Evolutionary conservation across 345 rosid genomes (phyloP).

Genomic region (Litchi chinensis): DNA sequence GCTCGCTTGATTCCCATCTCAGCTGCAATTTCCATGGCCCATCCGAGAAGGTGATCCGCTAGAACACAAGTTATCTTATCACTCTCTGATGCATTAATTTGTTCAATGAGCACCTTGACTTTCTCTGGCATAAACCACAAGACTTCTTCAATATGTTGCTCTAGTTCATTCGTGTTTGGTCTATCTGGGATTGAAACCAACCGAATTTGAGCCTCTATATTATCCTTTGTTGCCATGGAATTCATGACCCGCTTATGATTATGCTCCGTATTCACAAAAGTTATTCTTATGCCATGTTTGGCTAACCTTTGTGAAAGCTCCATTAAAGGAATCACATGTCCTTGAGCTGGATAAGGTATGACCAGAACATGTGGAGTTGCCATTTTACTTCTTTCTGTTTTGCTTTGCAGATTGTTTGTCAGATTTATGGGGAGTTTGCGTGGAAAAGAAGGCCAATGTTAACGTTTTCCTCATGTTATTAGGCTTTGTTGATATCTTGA

Average conservation of each 20-base stretch:
- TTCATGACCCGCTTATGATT: slow-evolving; percentile 9
- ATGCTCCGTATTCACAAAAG: slow-evolving; percentile 16
- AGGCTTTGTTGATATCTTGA: too few species aligned
- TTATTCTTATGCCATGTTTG: slow-evolving; percentile 21
- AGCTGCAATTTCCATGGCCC: slow-evolving; percentile 14
- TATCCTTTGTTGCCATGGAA: background rate
- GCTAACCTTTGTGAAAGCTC: slow-evolving; percentile 16
- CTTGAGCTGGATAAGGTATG: slow-evolving; percentile 25
- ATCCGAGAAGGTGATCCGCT: background rate
- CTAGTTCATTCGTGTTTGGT: background rate
- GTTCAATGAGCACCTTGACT: slow-evolving; percentile 15
- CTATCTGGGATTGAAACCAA: slow-evolving; percentile 16
- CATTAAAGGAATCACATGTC: slow-evolving; percentile 29
- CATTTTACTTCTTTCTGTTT: background rate
- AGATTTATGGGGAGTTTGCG: too few species aligned
- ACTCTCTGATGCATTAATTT: background rate
- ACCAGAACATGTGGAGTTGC: slow-evolving; percentile 16
- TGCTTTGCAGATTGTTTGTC: background rate
- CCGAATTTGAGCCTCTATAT: background rate
- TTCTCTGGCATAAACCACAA: background rate
- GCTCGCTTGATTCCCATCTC: background rate
- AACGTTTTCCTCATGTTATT: too few species aligned
- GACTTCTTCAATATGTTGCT: background rate
- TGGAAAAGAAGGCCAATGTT: too few species aligned
- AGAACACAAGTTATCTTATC: slow-evolving; percentile 19